These are phyloP conservation scores for Lobosporangium transversale DNA, from an alignment of 192 early-diverging fungal genomes.

Conservation along the genomic window DNA sequence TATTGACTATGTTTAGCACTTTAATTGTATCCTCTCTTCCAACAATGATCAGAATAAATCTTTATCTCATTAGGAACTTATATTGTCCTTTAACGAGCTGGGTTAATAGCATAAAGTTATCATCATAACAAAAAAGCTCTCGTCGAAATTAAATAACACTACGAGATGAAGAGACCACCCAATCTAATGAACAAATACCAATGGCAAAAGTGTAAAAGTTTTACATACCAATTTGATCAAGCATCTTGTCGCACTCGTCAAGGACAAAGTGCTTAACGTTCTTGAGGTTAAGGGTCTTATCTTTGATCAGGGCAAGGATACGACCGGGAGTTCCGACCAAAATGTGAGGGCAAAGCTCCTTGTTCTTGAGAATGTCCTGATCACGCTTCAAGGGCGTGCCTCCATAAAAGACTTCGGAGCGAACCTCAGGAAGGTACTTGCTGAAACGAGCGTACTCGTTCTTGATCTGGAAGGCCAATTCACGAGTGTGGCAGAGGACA, in stretches of 20 bases:
- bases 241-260: conserved; percentile 99
- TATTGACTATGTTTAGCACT: too few species aligned
- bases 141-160: too few species aligned
- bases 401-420: conserved; percentile 94
- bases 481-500: conserved; percentile 97
- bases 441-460: conserved; percentile 97
- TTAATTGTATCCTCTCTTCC: too few species aligned
- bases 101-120: conserved; percentile 73
- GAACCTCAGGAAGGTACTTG: conserved; percentile 94
- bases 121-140: conserved; percentile 66
- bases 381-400: conserved; percentile 84
- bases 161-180: too few species aligned
- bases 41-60: too few species aligned
- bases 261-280: conserved; percentile 97
- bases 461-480: conserved; percentile 98
- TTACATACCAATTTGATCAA: conserved; percentile 89
- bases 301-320: conserved; percentile 84
- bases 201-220: background rate
- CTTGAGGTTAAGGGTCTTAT: conserved; percentile 82
- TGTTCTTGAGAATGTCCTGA: conserved; percentile 79
- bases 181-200: background rate
- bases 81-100: conserved; percentile 76
- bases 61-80: conserved; percentile 54
- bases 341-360: conserved; percentile 94
- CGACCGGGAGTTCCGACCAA: conserved; percentile 98